Evolutionary conservation across 139 green algal genomes (phyloP), one percentile per base, ranked within the genome.

Genomic region (Desmodesmus armatus): DNA sequence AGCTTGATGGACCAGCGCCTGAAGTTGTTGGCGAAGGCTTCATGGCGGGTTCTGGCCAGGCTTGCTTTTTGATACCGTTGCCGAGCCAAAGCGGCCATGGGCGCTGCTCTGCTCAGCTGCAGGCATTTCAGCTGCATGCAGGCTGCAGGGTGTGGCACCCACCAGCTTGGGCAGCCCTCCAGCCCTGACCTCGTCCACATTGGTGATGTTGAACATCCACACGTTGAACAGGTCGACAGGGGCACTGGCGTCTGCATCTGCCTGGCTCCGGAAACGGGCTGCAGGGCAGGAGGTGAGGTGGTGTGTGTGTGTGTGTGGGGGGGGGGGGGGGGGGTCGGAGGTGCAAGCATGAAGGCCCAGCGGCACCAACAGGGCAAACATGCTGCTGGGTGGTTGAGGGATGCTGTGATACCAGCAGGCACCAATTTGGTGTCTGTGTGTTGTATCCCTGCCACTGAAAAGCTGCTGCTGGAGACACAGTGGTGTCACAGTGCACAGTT

Each of bases 121-220:
- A 35, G 23, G 7, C 6, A 29, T 21, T 15, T 47, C 13, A 17
- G 70, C 33, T 31, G 25, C 66, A 76, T 44, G 31, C 33, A 19
- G 63, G 9, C 9, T 44, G 63, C 7, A 13, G 9, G 33, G 47
- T 19, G 5, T 62, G 2, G 71, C 5, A n/a, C 89, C 44, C 78
- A 92, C 88, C 89, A 93, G 60, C 1, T 76, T 39, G 17, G 91
- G 89, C 39, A 87, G 89, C 23, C 27, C 77, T 25, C 91, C 91
- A 23, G 66, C 17, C 19, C 85, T 78, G 11, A 94, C 91, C 17
- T 84, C 88, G 11, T 73, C 78, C 62, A 93, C 9, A 53, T 94
- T 94, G 3, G 88, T 92, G 66, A 94, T 88, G 77, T 93, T 94
- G 58, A 92, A 88, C 27, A 94, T 35, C 80, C 80, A 86, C 3